Evolutionary conservation across 371 early-diverging fungal genomes (phyloP).

Genomic region (Syncephalastrum racemosum): DNA sequence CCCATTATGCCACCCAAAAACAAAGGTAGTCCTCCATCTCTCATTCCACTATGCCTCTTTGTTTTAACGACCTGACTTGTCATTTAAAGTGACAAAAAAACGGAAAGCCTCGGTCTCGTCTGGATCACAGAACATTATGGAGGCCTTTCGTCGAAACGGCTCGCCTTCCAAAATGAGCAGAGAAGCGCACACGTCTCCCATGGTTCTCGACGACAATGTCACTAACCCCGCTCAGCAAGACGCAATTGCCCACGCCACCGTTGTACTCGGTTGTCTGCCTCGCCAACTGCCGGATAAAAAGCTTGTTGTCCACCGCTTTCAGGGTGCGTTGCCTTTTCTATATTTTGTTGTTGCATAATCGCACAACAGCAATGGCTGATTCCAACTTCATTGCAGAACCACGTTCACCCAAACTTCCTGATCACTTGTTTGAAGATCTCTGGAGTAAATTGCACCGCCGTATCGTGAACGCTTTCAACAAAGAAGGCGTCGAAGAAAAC

Average conservation of each 20-base stretch:
- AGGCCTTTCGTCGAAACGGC: constrained; percentile 10
- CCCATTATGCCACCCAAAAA: too few relatives aligned
- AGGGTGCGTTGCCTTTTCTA: constrained; percentile 40
- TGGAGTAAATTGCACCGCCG: constrained; percentile 65
- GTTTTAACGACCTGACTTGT: too few relatives aligned
- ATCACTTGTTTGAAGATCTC: constrained; percentile 58
- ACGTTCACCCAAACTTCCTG: constrained; percentile 65
- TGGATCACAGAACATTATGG: constrained; percentile 11
- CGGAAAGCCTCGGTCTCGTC: constrained; percentile 18
- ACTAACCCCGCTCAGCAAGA: background rate
- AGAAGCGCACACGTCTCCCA: constrained; percentile 13
- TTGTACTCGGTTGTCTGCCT: constrained; percentile 21
- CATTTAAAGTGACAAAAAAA: constrained; percentile 13
- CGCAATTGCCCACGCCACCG: too few relatives aligned
- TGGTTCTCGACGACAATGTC: constrained; percentile 8
- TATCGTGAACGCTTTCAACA: constrained; percentile 62
- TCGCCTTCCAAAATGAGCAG: constrained; percentile 12
- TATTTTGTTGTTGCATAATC: background rate
- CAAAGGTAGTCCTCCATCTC: too few relatives aligned
- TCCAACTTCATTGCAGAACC: constrained; percentile 11
- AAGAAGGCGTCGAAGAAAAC: constrained; percentile 55
- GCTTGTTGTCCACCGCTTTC: constrained; percentile 63
- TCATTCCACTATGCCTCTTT: too few relatives aligned
- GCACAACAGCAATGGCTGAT: background rate
- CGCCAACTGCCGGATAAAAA: constrained; percentile 27